Base-by-base conservation (phyloP, 768 basidiomycete genomes). In the Naganishia onofrii region DNA sequence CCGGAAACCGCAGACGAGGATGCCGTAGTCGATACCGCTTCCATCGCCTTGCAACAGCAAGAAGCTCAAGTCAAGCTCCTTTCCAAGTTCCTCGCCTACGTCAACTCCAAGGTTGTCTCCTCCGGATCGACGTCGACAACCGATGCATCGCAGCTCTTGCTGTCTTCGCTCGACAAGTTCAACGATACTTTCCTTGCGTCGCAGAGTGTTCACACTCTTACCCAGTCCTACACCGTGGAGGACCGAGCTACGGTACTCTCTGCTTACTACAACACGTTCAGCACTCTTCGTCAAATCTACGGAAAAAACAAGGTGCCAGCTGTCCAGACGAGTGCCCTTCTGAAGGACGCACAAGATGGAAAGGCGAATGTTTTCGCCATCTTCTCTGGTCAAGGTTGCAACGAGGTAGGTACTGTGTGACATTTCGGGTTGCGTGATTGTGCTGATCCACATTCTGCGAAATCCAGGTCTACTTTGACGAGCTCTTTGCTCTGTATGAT, bases 321-420 rank as follows among this genome's bases (percentile, higher is more conserved):
- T 71, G 75, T 75, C 66, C 76, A 76, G 48, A 52, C 72, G 2
- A 74, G 73, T 23, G 78, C 78, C 87, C 66, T 90, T 86, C 56
- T 79, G 46, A 74, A 77, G 68, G 77, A 77, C n/a, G 78, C 81
- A 7, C 75, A 79, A 73, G 75, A 73, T 36, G 79, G 78, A 31
- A 71, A 77, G 57, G 80, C 81, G 4, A 76, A 81, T 74, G 83
- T 97, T 75, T 97, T 90, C 82, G 95, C 92, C 64, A 84, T 99
- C 48, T 99, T 99, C 78, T 95, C 95, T 64, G 96, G 96, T 17
- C 96, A 99, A 82, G 96, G 96, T 69, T 92, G 90, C 70, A 98
- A 98, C 82, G 96, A 98, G 74, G 81, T 82, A 57, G 76, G 80
- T 73, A 10, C 32, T 26, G 10, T 1, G 17, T 66, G 63, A n/a